Evolutionary conservation across 2,329 filamentous ascomycete genomes (phyloP).

Genomic region (Whalleya microplaca): DNA sequence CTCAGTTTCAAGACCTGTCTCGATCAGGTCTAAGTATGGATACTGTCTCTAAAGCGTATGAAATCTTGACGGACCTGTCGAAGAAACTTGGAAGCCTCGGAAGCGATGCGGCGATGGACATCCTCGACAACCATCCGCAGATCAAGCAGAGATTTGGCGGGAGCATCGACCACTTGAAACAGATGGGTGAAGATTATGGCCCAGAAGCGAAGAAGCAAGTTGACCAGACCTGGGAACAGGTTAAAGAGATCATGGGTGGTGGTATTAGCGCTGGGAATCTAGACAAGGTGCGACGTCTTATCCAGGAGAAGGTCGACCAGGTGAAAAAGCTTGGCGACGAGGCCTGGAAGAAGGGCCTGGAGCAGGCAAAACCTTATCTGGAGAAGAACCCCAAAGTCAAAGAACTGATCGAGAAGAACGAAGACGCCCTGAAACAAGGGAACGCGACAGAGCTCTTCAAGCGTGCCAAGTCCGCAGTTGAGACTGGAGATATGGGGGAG

Average conservation of each 20-base stretch:
- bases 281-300: constrained; percentile 61
- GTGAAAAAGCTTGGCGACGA: constrained; percentile 70
- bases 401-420: constrained; percentile 72
- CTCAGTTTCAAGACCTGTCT: constrained; percentile 64
- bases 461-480: constrained; percentile 62
- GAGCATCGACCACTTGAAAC: constrained; percentile 69
- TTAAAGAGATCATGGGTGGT: constrained; percentile 64
- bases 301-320: constrained; percentile 72
- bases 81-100: constrained; percentile 64
- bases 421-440: constrained; percentile 67
- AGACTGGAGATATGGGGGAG: constrained; percentile 62
- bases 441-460: constrained; percentile 67
- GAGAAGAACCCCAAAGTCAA: constrained; percentile 80
- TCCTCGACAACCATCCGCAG: constrained; percentile 74
- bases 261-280: constrained; percentile 59
- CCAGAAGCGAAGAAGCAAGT: constrained; percentile 78
- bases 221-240: constrained; percentile 70
- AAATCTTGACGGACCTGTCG: constrained; percentile 65
- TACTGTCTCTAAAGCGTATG: constrained; percentile 63
- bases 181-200: constrained; percentile 70
- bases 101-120: constrained; percentile 64
- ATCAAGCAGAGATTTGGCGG: constrained; percentile 74
- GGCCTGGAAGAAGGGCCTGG: constrained; percentile 71
- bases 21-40: constrained; percentile 65
- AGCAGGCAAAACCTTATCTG: constrained; percentile 71